Evolutionary conservation across 2,329 filamentous ascomycete genomes (phyloP).

Genomic region (Zymoseptoria ardabiliae): DNA sequence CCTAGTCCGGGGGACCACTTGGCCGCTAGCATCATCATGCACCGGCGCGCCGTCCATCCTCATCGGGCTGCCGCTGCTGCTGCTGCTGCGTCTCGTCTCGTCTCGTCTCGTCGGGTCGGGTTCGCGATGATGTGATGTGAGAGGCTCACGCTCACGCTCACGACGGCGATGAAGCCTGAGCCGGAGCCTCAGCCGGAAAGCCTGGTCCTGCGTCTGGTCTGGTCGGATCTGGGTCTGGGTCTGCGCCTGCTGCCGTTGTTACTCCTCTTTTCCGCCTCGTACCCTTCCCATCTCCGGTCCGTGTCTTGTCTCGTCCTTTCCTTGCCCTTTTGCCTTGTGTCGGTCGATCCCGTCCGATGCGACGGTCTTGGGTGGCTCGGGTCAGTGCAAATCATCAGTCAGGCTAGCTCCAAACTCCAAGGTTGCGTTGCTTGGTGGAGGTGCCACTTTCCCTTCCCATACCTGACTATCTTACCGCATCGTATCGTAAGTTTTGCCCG

Average conservation of each 20-base stretch:
- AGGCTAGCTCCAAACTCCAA: not conserved
- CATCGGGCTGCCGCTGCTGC: not conserved
- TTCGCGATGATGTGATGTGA: not conserved
- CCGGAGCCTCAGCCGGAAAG: not conserved
- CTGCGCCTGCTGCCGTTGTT: not conserved
- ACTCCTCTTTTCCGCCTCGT: not conserved
- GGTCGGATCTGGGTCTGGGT: not conserved
- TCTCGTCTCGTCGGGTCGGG: not conserved
- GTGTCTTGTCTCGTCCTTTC: not conserved
- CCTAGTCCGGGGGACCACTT: not conserved
- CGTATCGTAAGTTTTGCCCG: not conserved
- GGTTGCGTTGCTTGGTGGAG: conserved; percentile 5
- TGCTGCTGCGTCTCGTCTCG: not conserved
- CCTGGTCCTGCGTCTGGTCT: not conserved
- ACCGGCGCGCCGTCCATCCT: conserved; percentile 1
- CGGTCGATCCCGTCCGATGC: conserved; percentile 1
- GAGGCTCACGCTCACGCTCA: not conserved
- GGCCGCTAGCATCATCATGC: conserved; percentile 7
- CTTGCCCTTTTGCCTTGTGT: conserved; percentile 9
- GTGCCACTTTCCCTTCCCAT: not conserved
- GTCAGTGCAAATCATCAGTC: not conserved
- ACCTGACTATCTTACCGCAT: not conserved
- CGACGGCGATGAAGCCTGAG: not conserved
- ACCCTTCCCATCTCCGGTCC: not conserved
- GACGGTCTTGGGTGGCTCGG: not conserved